Evolutionary conservation across 2,329 filamentous ascomycete species (phyloP), one percentile per base, ranked within the genome.

Genomic region (Aspergillus quadrilineatus): DNA sequence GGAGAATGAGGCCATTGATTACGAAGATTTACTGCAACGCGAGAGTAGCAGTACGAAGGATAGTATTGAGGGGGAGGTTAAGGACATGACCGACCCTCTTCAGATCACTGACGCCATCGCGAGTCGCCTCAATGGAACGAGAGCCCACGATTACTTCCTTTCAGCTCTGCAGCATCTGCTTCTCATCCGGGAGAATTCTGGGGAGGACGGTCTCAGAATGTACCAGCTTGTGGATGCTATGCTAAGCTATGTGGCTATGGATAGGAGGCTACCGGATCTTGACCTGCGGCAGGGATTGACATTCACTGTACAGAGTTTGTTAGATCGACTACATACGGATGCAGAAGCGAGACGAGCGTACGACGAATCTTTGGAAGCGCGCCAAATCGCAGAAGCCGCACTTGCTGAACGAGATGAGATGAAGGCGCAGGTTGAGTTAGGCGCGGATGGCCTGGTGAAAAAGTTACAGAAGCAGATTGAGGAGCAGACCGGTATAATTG

Each of bases 161-260:
- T 97, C 93, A 46, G 90, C 93, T 17, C 85, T 99, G 75, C 94
- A 99, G 72, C 94, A 99, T 78, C 82, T 99, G 72, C 82, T 99
- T 65, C 83, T 99, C 44, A 95, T 97, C 63, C 85, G 92, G 56
- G 89, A 96, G 69, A 94, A 92, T 62, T 91, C 95, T 66, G 89
- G 89, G 48, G 94, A 97, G 70, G 94, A 99, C 74, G 86, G 92
- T 12, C 77, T 97, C 60, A 87, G 91, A 48, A 94, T 97, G 88
- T 99, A 97, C 77, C 94, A 97, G 78, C 85, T 99, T 29, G 92
- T 97, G 29, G 94, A 99, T 75, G 88, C 90, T n/a, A 97, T 97
- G 92, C 85, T 99, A 63, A 96, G 92, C 75, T 97, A 97, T 74
- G 93, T 99, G 60, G 93, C 93, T 66, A 99, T 99, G 93, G 94